Conservation (phyloP, 352 stramenopile species). For the Phytophthora cajani region DNA sequence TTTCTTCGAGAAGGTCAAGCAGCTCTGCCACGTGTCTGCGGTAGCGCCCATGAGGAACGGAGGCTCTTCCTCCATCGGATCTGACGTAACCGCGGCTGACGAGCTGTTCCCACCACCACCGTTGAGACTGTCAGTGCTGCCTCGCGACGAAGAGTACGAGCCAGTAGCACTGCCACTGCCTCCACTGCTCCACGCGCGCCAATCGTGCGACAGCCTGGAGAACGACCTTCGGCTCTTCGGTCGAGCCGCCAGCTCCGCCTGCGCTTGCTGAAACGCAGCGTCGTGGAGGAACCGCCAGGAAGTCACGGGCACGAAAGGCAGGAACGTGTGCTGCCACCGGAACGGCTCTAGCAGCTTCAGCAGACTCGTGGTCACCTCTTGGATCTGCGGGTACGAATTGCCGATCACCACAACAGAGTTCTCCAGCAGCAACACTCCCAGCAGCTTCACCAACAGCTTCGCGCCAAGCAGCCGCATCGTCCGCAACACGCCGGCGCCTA, state of each 20-base stretch:
- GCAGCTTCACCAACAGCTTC: constrained; percentile 75
- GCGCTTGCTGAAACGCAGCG: constrained; percentile 58
- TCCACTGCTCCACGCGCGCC: constrained; percentile 61
- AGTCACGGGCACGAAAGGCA: constrained; percentile 76
- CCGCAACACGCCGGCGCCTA: constrained; percentile 51
- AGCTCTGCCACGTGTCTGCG: constrained; percentile 74
- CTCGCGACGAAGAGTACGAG: constrained; percentile 34
- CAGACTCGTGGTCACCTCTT: constrained; percentile 76
- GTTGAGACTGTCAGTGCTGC: constrained; percentile 35
- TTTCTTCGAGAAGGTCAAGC: constrained; percentile 52
- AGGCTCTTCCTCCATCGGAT: constrained; percentile 47
- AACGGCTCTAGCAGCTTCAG: constrained; percentile 83
- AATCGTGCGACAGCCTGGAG: constrained; percentile 63
- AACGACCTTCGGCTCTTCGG: constrained; percentile 68
- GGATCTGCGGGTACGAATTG: constrained; percentile 74
- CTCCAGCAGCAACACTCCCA: constrained; percentile 76
- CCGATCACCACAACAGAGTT: constrained; percentile 79
- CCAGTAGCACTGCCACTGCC: constrained; percentile 28
- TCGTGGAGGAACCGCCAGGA: constrained; percentile 81
- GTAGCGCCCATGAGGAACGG: constrained; percentile 75
- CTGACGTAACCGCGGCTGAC: constrained; percentile 2
- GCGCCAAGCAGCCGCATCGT: constrained; percentile 70
- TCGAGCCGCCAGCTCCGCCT: constrained; percentile 56
- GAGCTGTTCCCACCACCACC: constrained; percentile 16
- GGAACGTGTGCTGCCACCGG: constrained; percentile 78